Base-by-base conservation (phyloP, 2,329 filamentous ascomycete genomes). In the Alternaria brassicicola region DNA sequence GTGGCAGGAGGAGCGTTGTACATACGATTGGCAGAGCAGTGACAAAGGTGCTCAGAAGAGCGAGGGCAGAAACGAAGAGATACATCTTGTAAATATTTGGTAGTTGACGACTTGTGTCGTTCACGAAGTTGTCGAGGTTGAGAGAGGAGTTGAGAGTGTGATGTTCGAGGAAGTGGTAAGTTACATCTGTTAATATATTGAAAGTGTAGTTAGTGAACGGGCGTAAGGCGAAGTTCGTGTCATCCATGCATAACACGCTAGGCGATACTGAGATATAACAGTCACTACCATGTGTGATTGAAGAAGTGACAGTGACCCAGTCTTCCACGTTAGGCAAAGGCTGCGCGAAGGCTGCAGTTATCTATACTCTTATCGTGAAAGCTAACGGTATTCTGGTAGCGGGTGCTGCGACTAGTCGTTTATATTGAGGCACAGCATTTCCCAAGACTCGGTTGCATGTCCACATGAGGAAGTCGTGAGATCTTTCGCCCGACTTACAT, bases 21-120 rank as follows among this genome's bases (percentile, higher is more conserved):
- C 52, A 19, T 36, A 59, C 47, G 15, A 55, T 45, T 39, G 59
- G 52, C 2, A 55, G 52, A 36, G 61, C 56, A 10, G 55, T 41
- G 35, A 57, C 49, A 28, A 61, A 15, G 38, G 59, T 43, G 57
- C 57, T 54, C 36, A 63, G n/a, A 13, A 67, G 43, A 57, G 61
- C 61, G 31, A 56, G 21, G 43, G 59, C 5, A 30, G 55, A 25
- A 19, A 59, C 36, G 15, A 59, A 59, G 31, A 53, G 30, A 38
- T 59, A 59, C 65, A 67, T 67, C 10, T 42, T 65, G 57, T 6
- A 23, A 12, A 4, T 47, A 8, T 10, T 25, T 12, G 13, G 3
- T 19, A 6, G 25, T 53, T 52, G 13, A 35, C 42, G 43, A 26
- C 41, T 21, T 17, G 19, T 8, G n/a, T 30, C n/a, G 33, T 31